Evolutionary conservation across 768 basidiomycete genomes (phyloP), one percentile per base, ranked within the genome.

Genomic region (Boletus barrowsii): DNA sequence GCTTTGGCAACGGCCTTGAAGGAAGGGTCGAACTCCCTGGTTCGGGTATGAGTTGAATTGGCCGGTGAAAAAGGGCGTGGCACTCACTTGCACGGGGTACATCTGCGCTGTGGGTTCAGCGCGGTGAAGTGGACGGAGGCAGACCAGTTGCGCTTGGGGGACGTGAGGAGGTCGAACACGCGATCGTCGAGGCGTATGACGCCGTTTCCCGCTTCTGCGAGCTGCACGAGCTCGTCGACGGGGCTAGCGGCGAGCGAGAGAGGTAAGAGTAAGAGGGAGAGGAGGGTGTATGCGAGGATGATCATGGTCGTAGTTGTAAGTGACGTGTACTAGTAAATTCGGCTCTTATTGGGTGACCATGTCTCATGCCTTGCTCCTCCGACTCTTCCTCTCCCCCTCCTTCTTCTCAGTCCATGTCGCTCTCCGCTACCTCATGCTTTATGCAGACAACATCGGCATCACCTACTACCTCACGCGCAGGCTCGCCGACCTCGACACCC

Each of bases 381-480:
- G 94, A 30, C 85, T 98, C 46, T 96, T 97, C 69, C 86, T 95
- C 53, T 93, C 91, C 18, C 88, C 91, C 5, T 85, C 86, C 35
- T 98, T 91, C 78, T 98, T 97, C 75, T 90, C 89, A 11, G 89
- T 96, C 51, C 90, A 95, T 76, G 88, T 95, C 62, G 94, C 94
- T 30, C 85, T 98, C 59, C 83, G 87, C 63, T 98, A 98, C 67
- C 82, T 94, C 53, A 80, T 82, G 59, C 61, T 83, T 37, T 93
- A 94, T 71, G 79, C 86, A 15, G 88, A 92, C 76, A 90, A 93
- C 72, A 87, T 94, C 61, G 92, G 90, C 10, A 93, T 94, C 69
- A 93, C 90, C 33, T 93, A 93, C 72, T 94, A 93, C 68, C 80
- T 94, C 63, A 89, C 91, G 20, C 75, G 82, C 45, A 81, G 92